Evolutionary conservation across 2,329 filamentous ascomycete genomes (phyloP).

Genomic region (Aschersonia sp.): DNA sequence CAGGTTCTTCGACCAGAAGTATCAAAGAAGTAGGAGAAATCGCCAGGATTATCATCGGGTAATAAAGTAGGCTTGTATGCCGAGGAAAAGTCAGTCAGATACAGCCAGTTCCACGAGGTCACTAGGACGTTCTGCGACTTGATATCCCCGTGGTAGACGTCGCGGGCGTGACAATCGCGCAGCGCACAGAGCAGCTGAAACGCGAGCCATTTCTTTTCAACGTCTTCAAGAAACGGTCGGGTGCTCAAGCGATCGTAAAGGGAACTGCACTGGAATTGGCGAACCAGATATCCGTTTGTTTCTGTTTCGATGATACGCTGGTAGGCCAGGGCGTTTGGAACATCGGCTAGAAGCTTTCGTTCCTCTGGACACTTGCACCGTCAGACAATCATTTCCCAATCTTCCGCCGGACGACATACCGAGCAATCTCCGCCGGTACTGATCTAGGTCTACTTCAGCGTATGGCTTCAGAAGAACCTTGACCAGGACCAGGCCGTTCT

Average conservation of each 20-base stretch:
- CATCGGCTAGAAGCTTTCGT: constrained; percentile 60
- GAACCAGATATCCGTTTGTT: constrained; percentile 80
- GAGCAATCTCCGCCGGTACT: constrained; percentile 64
- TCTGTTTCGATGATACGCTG: constrained; percentile 85
- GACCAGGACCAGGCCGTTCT: constrained; percentile 81
- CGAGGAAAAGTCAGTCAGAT: constrained; percentile 92
- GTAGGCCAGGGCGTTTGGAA: constrained; percentile 84
- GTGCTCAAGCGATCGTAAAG: constrained; percentile 96
- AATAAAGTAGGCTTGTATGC: constrained; percentile 88
- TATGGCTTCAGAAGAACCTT: constrained; percentile 94
- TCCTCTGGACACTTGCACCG: constrained; percentile 41
- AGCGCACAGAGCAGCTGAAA: constrained; percentile 90
- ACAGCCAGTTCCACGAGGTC: constrained; percentile 99
- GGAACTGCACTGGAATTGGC: constrained; percentile 92
- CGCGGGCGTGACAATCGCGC: constrained; percentile 76
- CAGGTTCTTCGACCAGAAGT: constrained; percentile 82
- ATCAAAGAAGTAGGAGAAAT: constrained; percentile 97
- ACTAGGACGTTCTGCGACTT: constrained; percentile 96
- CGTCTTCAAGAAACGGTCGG: constrained; percentile 86
- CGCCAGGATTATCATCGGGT: constrained; percentile 90
- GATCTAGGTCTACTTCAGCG: constrained; percentile 61
- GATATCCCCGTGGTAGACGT: constrained; percentile 94
- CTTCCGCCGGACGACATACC: constrained; percentile 32
- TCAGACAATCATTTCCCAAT: background rate
- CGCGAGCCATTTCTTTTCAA: constrained; percentile 97